phyloP scores from a whole-genome alignment of 768 basidiomycete species.

The Chalciporus chontae region DNA sequence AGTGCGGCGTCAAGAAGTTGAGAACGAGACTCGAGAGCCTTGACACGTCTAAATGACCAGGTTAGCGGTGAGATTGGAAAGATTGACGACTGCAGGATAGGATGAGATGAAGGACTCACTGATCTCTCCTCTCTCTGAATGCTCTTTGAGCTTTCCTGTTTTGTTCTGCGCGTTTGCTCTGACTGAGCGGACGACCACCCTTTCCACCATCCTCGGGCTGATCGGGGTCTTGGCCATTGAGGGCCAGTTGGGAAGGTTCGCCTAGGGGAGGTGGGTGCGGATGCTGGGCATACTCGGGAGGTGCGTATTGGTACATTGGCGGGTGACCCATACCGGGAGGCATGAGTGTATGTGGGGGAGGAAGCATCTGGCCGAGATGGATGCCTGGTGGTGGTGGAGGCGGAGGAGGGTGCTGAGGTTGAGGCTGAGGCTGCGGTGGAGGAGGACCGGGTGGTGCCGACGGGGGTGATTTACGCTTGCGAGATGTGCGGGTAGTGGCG shows the following conservation, averaged over 20 bases:
- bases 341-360: slow-evolving; percentile 53
- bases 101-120: slow-evolving; percentile 44
- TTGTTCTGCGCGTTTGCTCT: slow-evolving; percentile 88
- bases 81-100: not conserved
- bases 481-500: slow-evolving; percentile 29
- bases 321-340: slow-evolving; percentile 33
- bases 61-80: slow-evolving; percentile 7
- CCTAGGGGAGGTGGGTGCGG: slow-evolving; percentile 23
- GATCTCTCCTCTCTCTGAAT: slow-evolving; percentile 86
- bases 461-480: slow-evolving; percentile 73
- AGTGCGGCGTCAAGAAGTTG: slow-evolving; percentile 83
- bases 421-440: slow-evolving; percentile 21
- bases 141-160: slow-evolving; percentile 93
- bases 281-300: slow-evolving; percentile 30
- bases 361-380: slow-evolving; percentile 51
- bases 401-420: slow-evolving; percentile 27
- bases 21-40: slow-evolving; percentile 81
- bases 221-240: slow-evolving; percentile 18
- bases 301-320: slow-evolving; percentile 34
- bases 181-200: slow-evolving; percentile 56
- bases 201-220: slow-evolving; percentile 3
- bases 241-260: slow-evolving; percentile 26
- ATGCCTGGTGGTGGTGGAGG: slow-evolving; percentile 35
- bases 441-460: slow-evolving; percentile 22
- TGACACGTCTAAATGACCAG: slow-evolving; percentile 62